A percentile compares a stretch with the other conserved stretches of the same genome.
Conservation (phyloP, 306 rosid genomes). For the Trifolium repens region DNA sequence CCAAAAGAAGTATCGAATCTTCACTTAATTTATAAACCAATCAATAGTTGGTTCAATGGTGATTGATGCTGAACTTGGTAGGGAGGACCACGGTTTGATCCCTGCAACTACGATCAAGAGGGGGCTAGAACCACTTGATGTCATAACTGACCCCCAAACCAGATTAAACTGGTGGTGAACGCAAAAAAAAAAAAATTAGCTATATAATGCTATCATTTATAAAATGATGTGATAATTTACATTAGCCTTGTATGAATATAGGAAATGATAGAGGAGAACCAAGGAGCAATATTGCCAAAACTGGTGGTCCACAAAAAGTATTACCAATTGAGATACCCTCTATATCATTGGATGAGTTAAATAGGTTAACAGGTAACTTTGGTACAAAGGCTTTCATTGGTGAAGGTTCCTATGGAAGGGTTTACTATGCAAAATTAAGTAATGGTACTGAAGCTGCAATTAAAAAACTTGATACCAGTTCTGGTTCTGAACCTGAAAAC, state of each 20-base stretch:
- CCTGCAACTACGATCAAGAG: no score
- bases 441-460: conserved; percentile 75
- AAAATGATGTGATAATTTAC: background rate
- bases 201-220: background rate
- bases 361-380: conserved; percentile 72
- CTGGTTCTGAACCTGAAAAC: conserved; percentile 75
- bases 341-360: conserved; percentile 72
- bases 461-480: conserved; percentile 77
- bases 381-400: conserved; percentile 86
- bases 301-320: conserved; percentile 75
- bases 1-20: background rate
- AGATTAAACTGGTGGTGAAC: no score
- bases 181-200: background rate
- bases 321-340: conserved; percentile 83
- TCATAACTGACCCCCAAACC: no score
- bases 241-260: conserved; percentile 32
- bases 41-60: no score
- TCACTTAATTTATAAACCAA: no score
- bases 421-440: conserved; percentile 69
- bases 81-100: no score
- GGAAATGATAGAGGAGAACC: conserved; percentile 89
- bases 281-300: conserved; percentile 57
- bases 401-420: conserved; percentile 97
- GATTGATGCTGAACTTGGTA: no score
- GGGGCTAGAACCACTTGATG: no score